Percentiles rank a stretch among this genome's conserved stretches.
These are phyloP conservation scores for Fonsecaea erecta DNA, from an alignment of 2,329 filamentous ascomycete genomes.

Conservation along the genomic window DNA sequence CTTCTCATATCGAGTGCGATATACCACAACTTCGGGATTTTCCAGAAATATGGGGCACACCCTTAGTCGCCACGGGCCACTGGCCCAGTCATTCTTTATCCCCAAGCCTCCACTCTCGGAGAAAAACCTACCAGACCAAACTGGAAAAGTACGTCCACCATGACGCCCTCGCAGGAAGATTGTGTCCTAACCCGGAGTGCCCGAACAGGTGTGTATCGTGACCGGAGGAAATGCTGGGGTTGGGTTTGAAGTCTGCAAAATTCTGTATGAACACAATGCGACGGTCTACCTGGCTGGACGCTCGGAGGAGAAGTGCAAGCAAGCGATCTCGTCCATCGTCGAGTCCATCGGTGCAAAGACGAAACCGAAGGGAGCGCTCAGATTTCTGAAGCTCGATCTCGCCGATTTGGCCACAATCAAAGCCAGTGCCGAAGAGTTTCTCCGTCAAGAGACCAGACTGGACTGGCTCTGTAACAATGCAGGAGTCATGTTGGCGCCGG, in stretches of 20 bases:
- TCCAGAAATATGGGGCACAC: conserved; percentile 1
- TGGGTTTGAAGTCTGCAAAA: conserved; percentile 57
- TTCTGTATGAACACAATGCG: conserved; percentile 60
- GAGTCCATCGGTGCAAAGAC: background rate
- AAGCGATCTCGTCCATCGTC: conserved; percentile 16
- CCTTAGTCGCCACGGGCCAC: background rate
- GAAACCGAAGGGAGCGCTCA: conserved; percentile 31
- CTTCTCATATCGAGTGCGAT: background rate
- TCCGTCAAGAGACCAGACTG: conserved; percentile 40
- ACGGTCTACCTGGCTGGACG: conserved; percentile 42
- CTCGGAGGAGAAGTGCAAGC: conserved; percentile 17
- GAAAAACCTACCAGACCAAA: conserved; percentile 20
- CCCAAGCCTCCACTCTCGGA: conserved; percentile 43
- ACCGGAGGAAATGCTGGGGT: conserved; percentile 56
- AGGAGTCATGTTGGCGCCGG: conserved; percentile 39
- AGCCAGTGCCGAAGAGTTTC: conserved; percentile 30
- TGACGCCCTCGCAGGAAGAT: background rate
- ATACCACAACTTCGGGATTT: background rate
- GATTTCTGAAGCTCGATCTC: conserved; percentile 44
- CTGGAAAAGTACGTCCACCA: conserved; percentile 42
- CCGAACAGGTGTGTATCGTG: conserved; percentile 50
- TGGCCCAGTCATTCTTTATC: conserved; percentile 24
- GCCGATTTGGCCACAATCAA: conserved; percentile 38
- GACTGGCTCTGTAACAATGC: conserved; percentile 42
- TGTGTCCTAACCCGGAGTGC: background rate